phyloP scores from a whole-genome alignment of 1,284 basidiomycete species.

The Retiboletus flavoniger region DNA sequence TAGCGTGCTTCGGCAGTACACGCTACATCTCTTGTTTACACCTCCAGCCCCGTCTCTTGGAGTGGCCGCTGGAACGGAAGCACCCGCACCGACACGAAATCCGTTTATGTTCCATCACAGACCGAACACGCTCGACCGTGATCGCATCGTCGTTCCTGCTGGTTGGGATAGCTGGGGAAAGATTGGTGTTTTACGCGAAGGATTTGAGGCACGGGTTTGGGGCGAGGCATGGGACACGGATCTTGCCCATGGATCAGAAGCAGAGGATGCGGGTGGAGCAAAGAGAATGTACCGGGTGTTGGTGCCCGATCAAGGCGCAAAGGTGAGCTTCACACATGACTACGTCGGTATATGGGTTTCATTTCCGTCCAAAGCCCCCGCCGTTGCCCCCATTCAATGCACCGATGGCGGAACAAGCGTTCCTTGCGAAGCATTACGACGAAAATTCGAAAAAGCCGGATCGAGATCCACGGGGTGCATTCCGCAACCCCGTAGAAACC shows the following conservation, averaged over 20 bases:
- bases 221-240: slow-evolving; percentile 83
- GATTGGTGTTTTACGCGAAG: slow-evolving; percentile 86
- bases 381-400: slow-evolving; percentile 73
- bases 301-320: slow-evolving; percentile 70
- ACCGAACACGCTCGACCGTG: slow-evolving; percentile 90
- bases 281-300: slow-evolving; percentile 58
- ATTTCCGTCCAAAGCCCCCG: slow-evolving; percentile 46
- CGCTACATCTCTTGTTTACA: slow-evolving; percentile 83
- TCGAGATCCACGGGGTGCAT: slow-evolving; percentile 83
- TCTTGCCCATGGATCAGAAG: slow-evolving; percentile 42
- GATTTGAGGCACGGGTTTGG: slow-evolving; percentile 84
- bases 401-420: slow-evolving; percentile 80
- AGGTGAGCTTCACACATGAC: slow-evolving; percentile 43
- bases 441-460: slow-evolving; percentile 85
- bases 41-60: slow-evolving; percentile 65
- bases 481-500: slow-evolving; percentile 66
- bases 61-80: slow-evolving; percentile 43
- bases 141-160: slow-evolving; percentile 86
- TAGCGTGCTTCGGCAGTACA: slow-evolving; percentile 80
- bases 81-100: slow-evolving; percentile 60
- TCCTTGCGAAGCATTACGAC: slow-evolving; percentile 86
- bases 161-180: slow-evolving; percentile 99
- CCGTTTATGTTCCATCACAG: slow-evolving; percentile 85
- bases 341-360: background rate
- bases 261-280: slow-evolving; percentile 48